Evolutionary conservation across 148 eudicot genomes (phyloP), one percentile per base, ranked within the genome.

Genomic region (Chenopodium album): DNA sequence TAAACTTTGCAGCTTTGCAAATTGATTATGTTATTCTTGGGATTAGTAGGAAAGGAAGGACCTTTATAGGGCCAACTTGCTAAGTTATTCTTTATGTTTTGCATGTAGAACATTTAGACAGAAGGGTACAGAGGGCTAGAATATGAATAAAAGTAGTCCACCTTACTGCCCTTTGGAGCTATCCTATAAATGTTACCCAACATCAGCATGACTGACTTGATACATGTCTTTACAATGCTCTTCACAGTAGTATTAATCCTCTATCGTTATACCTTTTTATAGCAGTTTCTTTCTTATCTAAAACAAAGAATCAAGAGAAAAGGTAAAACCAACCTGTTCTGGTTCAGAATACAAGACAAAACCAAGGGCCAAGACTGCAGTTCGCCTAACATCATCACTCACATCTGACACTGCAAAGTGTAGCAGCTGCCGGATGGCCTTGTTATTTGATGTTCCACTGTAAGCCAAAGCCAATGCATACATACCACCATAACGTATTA

Each of bases 321-420:
- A 52, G 9, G 32, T 14, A 47, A 65, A 76, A 87, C 91, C 77
- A 85, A 97, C 99, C 99, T 97, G 99, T 86, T 97, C 98, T 14
- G 98, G 99, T 65, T 97, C 94, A 50, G 92, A 87, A 85, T 97
- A 97, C 83, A 97, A 83, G 82, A 97, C 98, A 86, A 97, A 97
- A 28, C 99, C 99, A 83, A 97, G 99, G 12, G 95, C 98, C 85
- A 97, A 86, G 75, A 97, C 99, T 63, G 99, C 98, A 54, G 99
- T 97, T 73, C 99, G 87, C 82, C 98, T 92, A 82, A 97, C 99
- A 91, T 97, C 99, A 81, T 97, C 97, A 75, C 95, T 94, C 78
- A 94, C 99, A 87, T 97, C 99, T 13, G 99, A 94, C 72, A 97
- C 99, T 34, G 99, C 99, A 88, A 94, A 97, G 88, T 97, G 99